A percentile compares a stretch with the other conserved stretches of the same genome.
Evolutionary conservation across 2,329 filamentous ascomycete genomes (phyloP).

Genomic region (Phyllachora maydis): DNA sequence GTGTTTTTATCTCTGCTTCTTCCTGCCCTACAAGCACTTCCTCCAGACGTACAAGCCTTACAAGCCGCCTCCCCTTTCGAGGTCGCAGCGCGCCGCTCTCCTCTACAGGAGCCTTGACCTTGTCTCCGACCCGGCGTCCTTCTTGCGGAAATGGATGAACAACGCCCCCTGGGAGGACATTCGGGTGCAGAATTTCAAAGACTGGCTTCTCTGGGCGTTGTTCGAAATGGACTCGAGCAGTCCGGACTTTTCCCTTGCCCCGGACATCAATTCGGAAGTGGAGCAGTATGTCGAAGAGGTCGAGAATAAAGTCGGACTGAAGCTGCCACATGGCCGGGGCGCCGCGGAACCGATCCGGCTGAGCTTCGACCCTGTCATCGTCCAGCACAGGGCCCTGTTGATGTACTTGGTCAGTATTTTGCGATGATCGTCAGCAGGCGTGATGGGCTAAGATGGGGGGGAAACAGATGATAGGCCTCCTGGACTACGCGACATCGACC

Average conservation of each 20-base stretch:
- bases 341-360: constrained; percentile 34
- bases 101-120: constrained; percentile 34
- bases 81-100: constrained; percentile 26
- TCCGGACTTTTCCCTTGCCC: constrained; percentile 1
- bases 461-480: constrained; percentile 3
- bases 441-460: constrained; percentile 28
- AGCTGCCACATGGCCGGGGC: constrained; percentile 31
- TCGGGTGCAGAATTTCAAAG: constrained; percentile 40
- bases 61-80: constrained; percentile 12
- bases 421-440: constrained; percentile 10
- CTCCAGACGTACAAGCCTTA: constrained; percentile 2
- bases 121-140: constrained; percentile 31
- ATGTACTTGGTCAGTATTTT: constrained; percentile 26
- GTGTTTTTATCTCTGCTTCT: constrained; percentile 5
- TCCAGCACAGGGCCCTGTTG: constrained; percentile 35
- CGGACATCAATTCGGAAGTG: constrained; percentile 14
- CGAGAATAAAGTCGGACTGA: constrained; percentile 28
- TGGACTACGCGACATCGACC: constrained; percentile 2
- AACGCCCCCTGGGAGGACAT: constrained; percentile 35
- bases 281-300: constrained; percentile 25
- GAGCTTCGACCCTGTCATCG: constrained; percentile 41
- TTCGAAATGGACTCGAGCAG: constrained; percentile 25
- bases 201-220: constrained; percentile 50
- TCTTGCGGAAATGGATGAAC: constrained; percentile 46
- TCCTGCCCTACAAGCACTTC: constrained; percentile 4